Evolutionary conservation across 129 eudicot species (phyloP), one percentile per base, ranked within the genome.

Genomic region (Pseudognaphalium luteoalbum): DNA sequence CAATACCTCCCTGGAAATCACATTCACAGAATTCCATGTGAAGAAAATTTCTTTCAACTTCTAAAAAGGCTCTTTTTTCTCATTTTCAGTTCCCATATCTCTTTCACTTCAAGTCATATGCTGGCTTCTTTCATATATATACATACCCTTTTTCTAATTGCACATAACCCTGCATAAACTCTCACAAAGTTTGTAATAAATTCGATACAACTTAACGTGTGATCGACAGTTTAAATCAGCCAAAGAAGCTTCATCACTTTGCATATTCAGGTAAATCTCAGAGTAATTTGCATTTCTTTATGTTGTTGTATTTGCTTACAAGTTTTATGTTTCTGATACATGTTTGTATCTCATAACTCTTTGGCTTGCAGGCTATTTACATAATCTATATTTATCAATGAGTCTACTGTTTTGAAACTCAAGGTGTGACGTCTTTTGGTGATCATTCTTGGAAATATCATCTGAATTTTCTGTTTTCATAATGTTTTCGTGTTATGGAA

Each of bases 401-500:
- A 47, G n/a, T 47, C 54, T 47, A 47, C 54, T 47, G 54, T 47
- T 47, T 47, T 47, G 54, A 47, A 47, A 3, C 17, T 47, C 47
- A 4, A 14, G 54, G 54, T 14, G n/a, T 47, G 54, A 47, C 87
- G 76, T 17, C 74, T 90, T 47, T 76, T 88, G 16, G 90, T 81
- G 66, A 81, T 88, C 54, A 42, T 9, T 74, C 76, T 84, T 76
- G 84, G 50, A 42, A 39, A 9, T 8, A 9, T 0, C 3, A 88
- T 25, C 92, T 81, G 17, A 12, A 68, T 66, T 87, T 32, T 81
- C 85, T 28, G 81, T 85, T 17, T 57, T 83, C 42, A 58, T 69
- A 70, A 34, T 88, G 81, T 86, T 90, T 73, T 82, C 85, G 78
- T 86, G 89, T 71, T 93, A 90, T 75, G 70, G 80, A 12, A 72